Evolutionary conservation across 2,329 filamentous ascomycete genomes (phyloP).

Genomic region (Pyricularia pennisetigena): DNA sequence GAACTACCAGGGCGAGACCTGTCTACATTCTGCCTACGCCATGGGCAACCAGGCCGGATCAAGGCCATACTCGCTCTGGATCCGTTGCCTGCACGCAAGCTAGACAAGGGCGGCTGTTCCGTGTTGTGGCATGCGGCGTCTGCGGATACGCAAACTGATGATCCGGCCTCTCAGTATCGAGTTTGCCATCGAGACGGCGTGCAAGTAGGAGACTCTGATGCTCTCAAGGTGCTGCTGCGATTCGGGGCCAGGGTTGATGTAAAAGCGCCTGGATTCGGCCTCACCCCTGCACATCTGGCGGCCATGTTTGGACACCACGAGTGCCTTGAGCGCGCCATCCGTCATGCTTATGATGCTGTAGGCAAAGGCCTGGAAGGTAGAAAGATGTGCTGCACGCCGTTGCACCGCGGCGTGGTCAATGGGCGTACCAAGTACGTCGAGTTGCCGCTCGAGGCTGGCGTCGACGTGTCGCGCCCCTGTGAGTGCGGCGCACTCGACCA

Average conservation of each 20-base stretch:
- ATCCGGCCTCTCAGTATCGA: background rate
- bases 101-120: background rate
- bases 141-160: background rate
- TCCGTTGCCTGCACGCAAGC: background rate
- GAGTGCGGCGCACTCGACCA: background rate
- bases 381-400: background rate
- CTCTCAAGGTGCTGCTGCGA: background rate
- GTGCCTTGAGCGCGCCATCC: background rate
- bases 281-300: slow-evolving; percentile 4
- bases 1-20: background rate
- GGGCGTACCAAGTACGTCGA: background rate
- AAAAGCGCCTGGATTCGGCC: background rate
- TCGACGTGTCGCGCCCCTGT: background rate
- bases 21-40: slow-evolving; percentile 3
- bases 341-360: background rate
- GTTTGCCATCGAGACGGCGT: background rate
- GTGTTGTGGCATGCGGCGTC: slow-evolving; percentile 3
- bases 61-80: background rate
- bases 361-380: background rate
- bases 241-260: background rate
- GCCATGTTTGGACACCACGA: slow-evolving; percentile 2
- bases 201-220: background rate
- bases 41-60: background rate
- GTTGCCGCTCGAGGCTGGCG: background rate
- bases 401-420: slow-evolving; percentile 2